Evolutionary conservation across 495 filamentous ascomycete genomes (phyloP), one percentile per base, ranked within the genome.

Genomic region (Penicillium robsamsonii): DNA sequence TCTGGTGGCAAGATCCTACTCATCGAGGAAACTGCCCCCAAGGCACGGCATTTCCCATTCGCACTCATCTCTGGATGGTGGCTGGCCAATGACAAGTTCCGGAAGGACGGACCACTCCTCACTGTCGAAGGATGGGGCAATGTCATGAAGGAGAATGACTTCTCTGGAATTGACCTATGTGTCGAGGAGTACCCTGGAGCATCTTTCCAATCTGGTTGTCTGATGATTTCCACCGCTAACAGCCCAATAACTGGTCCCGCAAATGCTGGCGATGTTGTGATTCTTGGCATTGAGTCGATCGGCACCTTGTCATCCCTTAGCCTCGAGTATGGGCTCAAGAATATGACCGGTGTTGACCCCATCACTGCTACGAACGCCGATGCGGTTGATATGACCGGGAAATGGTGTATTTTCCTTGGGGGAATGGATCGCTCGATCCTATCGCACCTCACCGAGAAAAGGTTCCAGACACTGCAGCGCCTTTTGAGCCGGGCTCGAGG

Each of bases 401-500:
- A 73, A 42, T 59, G 70, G 50, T 74, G 70, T 44, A 64, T 75
- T 12, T 71, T 72, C 54, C 49, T 74, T 9, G 62, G 51, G 5
- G 71, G 68, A 1, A 55, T 68, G 51, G 63, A 62, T 35, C 42
- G 44, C 0, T 59, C 63, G 0, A 30, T 69, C 11, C 53, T 75
- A 0, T 63, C 65, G 4, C 53, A 70, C 24, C 56, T 68, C 12
- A 59, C 53, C 1, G 31, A 50, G 8, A 24, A 66, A 3, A 54
- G 62, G 7, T 75, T 71, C 56, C 30, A 62, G 24, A 57, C 59
- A 2, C 38, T 70, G 6, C 70, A 75, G 27, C 45, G 51, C 29
- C 47, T 71, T 2, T 10, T 70, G 20, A 53, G 57, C 7, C 40
- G 53, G 3, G 56, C 68, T 29, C 59, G 60, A 18, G 72, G 69